Evolutionary conservation across 257 asterid species (phyloP), one percentile per base, ranked within the genome.

Genomic region (Forsythia suspensa): DNA sequence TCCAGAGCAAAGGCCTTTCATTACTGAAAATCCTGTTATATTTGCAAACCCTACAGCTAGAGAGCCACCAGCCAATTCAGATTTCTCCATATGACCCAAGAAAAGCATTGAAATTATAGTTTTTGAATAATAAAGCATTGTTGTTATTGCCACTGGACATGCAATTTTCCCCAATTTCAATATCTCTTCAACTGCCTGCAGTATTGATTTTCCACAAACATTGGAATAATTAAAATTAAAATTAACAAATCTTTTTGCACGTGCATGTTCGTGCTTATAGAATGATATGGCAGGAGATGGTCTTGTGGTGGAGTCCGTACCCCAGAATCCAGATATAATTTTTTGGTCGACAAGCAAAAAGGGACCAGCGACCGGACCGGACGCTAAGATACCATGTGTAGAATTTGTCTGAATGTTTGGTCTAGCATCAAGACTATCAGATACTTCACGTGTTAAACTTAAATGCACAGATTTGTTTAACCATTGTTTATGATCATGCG

Each of bases 1-100:
- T 7, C 96, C 98, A 39, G 88, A 76, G 86, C 97, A 91, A 0
- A 93, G 88, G 0, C 98, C 98, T 68, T 91, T 93, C 87, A 93
- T 89, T 16, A 93, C 93, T 0, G 98, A 91, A 70, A 86, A 91
- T 1, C 97, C 98, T 0, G 98, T 89, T 13, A 93, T 77, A 83
- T 91, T 93, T 4, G 98, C 98, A 75, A 93, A 93, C 4, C 98
- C 97, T 12, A 91, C 83, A 8, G 96, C 98, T 0, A 93, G 66
- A n/a, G 98, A 93, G 4, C 97, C 98, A 36, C 98, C 98, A 0
- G 98, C 98, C 0, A 93, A 81, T 38, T 93, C 98, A 0, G 80
- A 46, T 76, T 90, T 93, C 18, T 90, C 87, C 98, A 91, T 91
- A 76, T 87, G 97, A 6, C 98, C 97, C 40, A 93, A 76, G 88